A percentile compares a stretch with the other conserved stretches of the same genome.
phyloP scores from a whole-genome alignment of 2,329 filamentous ascomycete species.

The Claviceps pazoutovae region DNA sequence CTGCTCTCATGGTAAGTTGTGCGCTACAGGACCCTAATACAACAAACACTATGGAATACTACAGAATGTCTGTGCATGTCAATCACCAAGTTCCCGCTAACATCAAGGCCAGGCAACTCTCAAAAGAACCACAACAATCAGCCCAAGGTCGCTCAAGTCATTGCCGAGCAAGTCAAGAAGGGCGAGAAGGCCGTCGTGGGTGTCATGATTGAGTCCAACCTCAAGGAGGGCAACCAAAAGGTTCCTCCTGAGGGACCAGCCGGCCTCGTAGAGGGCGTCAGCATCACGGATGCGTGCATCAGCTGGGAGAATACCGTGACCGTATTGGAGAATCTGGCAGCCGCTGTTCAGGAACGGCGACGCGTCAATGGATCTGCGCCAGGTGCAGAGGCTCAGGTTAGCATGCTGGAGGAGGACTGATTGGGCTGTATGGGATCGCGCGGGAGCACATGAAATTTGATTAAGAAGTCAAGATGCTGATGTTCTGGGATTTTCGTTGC shows the following conservation, averaged over 20 bases:
- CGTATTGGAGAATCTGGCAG: slow-evolving; percentile 72
- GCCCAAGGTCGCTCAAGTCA: slow-evolving; percentile 54
- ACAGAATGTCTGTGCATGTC: too few relatives aligned
- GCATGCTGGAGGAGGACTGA: slow-evolving; percentile 38
- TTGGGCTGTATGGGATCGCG: background rate
- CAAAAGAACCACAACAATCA: slow-evolving; percentile 97
- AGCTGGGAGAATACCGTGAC: slow-evolving; percentile 75
- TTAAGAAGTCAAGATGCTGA: background rate
- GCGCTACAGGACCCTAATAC: background rate
- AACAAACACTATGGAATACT: too few relatives aligned
- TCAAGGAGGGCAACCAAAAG: slow-evolving; percentile 82
- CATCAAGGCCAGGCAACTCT: slow-evolving; percentile 57
- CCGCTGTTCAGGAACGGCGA: slow-evolving; percentile 66
- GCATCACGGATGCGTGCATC: slow-evolving; percentile 94
- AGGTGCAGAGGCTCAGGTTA: slow-evolving; percentile 23
- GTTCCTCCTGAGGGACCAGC: slow-evolving; percentile 69
- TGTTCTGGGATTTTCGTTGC: too few relatives aligned
- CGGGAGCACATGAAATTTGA: slow-evolving; percentile 1
- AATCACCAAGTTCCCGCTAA: background rate
- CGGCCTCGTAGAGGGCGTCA: slow-evolving; percentile 74
- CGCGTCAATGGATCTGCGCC: slow-evolving; percentile 29
- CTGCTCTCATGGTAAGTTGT: slow-evolving; percentile 72
- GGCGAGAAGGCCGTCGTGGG: slow-evolving; percentile 84
- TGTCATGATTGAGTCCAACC: slow-evolving; percentile 98
- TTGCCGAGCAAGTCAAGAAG: slow-evolving; percentile 74